Evolutionary conservation across 352 stramenopile species (phyloP).

Genomic region (Nothophytophthora sp.): DNA sequence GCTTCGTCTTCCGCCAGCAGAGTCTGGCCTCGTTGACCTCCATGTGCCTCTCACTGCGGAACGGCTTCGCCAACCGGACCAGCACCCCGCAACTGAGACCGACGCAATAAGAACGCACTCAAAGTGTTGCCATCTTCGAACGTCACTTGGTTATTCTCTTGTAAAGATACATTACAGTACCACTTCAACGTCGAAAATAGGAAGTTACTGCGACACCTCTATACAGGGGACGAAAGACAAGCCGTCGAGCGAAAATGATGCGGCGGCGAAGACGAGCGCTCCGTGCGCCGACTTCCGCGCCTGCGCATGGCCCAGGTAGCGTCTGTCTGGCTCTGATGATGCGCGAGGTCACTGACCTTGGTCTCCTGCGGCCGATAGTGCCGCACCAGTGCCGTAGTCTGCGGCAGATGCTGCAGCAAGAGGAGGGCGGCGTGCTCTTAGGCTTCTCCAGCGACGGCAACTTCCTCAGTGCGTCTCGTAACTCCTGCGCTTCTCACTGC

Average conservation of each 20-base stretch:
- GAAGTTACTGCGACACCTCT: too few relatives aligned
- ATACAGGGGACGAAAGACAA: too few relatives aligned
- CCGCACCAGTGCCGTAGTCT: slow-evolving; percentile 14
- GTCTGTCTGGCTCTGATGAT: slow-evolving; percentile 7
- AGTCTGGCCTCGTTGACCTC: slow-evolving; percentile 59
- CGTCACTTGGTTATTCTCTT: too few relatives aligned
- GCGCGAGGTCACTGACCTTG: slow-evolving; percentile 11
- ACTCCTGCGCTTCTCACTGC: too few relatives aligned
- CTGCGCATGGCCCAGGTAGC: too few relatives aligned
- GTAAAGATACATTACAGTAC: too few relatives aligned
- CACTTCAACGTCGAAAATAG: too few relatives aligned
- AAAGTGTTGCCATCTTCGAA: too few relatives aligned
- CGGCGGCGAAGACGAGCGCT: too few relatives aligned
- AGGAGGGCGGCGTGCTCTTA: slow-evolving; percentile 53
- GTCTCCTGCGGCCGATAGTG: background rate
- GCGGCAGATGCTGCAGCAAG: slow-evolving; percentile 35
- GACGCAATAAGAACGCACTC: too few relatives aligned
- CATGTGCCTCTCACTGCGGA: slow-evolving; percentile 70
- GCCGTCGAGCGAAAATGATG: too few relatives aligned
- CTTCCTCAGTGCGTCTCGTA: slow-evolving; percentile 51
- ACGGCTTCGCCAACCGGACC: slow-evolving; percentile 47
- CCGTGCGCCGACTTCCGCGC: too few relatives aligned
- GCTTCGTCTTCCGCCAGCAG: slow-evolving; percentile 79
- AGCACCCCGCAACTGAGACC: background rate
- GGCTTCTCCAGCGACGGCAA: slow-evolving; percentile 73